Conservation (phyloP, 352 stramenopile species). For the Peronospora destructor region DNA sequence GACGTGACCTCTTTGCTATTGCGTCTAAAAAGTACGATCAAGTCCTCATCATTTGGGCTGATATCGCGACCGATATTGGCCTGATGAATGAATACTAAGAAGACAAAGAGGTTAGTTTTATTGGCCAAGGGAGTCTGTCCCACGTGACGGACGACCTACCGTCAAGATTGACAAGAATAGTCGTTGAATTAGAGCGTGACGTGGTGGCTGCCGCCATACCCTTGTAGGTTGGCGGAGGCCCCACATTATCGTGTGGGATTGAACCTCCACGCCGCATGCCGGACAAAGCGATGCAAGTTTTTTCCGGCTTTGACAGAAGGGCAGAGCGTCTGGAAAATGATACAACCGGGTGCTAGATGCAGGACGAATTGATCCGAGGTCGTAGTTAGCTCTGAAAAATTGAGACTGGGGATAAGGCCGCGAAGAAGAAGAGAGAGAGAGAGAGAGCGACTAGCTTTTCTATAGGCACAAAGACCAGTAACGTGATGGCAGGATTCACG, state of each 20-base stretch:
- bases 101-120: not conserved
- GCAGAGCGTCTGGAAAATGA: too few relatives aligned
- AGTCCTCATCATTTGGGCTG: slow-evolving; percentile 56
- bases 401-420: slow-evolving; percentile 20
- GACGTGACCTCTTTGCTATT: slow-evolving; percentile 78
- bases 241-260: slow-evolving; percentile 2
- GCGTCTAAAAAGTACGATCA: slow-evolving; percentile 77
- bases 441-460: slow-evolving; percentile 6
- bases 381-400: not conserved
- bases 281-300: too few relatives aligned
- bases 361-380: too few relatives aligned
- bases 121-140: not conserved
- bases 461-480: slow-evolving; percentile 19
- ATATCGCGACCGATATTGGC: slow-evolving; percentile 72
- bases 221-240: slow-evolving; percentile 23
- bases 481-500: slow-evolving; percentile 6
- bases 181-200: slow-evolving; percentile 20
- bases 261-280: too few relatives aligned
- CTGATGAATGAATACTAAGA: slow-evolving; percentile 51
- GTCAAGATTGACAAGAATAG: slow-evolving; percentile 67
- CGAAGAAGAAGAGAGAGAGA: slow-evolving; percentile 8
- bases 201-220: slow-evolving; percentile 6
- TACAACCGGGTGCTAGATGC: too few relatives aligned
- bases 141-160: slow-evolving; percentile 16
- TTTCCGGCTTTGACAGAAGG: too few relatives aligned